A percentile compares a stretch with the other conserved stretches of the same genome.
Conservation (phyloP, 1,284 basidiomycete genomes). For the Exsudoporus floridanus region DNA sequence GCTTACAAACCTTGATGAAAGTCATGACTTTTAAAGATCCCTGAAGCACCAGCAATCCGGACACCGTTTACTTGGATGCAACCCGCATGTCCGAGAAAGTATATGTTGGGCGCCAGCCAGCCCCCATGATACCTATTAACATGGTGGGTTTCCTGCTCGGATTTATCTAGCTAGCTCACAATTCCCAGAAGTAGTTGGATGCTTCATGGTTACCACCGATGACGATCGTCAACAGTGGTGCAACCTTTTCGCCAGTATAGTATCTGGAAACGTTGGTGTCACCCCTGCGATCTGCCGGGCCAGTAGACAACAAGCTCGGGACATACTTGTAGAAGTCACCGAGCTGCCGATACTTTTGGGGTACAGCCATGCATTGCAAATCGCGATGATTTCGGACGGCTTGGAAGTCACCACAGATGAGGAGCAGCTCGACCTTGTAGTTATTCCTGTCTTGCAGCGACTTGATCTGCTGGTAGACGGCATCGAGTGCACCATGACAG, state of each 20-base stretch:
- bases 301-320: background rate
- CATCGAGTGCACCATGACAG: slow-evolving; percentile 87
- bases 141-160: background rate
- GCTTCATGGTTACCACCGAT: slow-evolving; percentile 99
- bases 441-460: slow-evolving; percentile 59
- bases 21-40: slow-evolving; percentile 87
- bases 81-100: slow-evolving; percentile 92
- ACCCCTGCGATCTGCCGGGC: background rate
- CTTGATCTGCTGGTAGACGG: slow-evolving; percentile 81
- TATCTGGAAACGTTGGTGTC: slow-evolving; percentile 51
- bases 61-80: slow-evolving; percentile 86
- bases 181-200: slow-evolving; percentile 95
- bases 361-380: slow-evolving; percentile 88
- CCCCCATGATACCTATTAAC: slow-evolving; percentile 81
- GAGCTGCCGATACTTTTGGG: slow-evolving; percentile 83
- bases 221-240: slow-evolving; percentile 88
- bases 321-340: slow-evolving; percentile 80
- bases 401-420: slow-evolving; percentile 96
- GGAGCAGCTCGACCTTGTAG: slow-evolving; percentile 78
- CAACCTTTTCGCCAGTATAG: slow-evolving; percentile 79
- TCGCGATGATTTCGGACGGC: slow-evolving; percentile 87
- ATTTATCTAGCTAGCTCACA: slow-evolving; percentile 58
- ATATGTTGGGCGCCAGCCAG: slow-evolving; percentile 96
- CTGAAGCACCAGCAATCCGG: slow-evolving; percentile 86
- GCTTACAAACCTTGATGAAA: slow-evolving; percentile 65